These are phyloP conservation scores for Pleurotus cornucopiae DNA, from an alignment of 768 basidiomycete species.

Conservation along the genomic window DNA sequence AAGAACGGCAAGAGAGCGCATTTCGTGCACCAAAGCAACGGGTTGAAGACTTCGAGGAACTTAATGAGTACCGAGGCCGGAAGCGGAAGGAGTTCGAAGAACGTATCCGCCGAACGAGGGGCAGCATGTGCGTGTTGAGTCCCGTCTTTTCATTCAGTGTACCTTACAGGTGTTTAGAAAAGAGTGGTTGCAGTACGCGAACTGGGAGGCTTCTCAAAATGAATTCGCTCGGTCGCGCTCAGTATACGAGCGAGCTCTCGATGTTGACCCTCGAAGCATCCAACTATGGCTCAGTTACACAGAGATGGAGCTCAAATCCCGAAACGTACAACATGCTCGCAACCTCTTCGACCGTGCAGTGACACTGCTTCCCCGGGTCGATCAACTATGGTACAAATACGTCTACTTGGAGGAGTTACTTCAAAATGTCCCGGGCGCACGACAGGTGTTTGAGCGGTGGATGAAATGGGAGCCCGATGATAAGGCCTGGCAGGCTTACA, in stretches of 20 bases:
- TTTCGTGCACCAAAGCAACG: constrained; percentile 92
- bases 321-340: constrained; percentile 95
- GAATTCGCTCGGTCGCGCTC: constrained; percentile 94
- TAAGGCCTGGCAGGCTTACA: constrained; percentile 99
- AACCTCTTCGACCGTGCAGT: constrained; percentile 98
- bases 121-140: constrained; percentile 59
- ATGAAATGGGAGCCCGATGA: constrained; percentile 99
- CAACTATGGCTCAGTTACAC: constrained; percentile 94
- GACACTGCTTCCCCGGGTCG: constrained; percentile 91
- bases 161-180: constrained; percentile 42
- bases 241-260: constrained; percentile 94
- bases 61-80: constrained; percentile 85
- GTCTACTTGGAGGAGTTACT: constrained; percentile 97
- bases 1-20: constrained; percentile 93
- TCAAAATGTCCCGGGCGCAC: constrained; percentile 92
- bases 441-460: constrained; percentile 99
- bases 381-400: constrained; percentile 99
- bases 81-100: constrained; percentile 96
- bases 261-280: constrained; percentile 86
- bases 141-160: not conserved
- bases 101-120: constrained; percentile 72
- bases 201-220: constrained; percentile 94
- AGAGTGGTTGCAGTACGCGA: constrained; percentile 85
- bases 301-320: constrained; percentile 97
- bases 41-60: constrained; percentile 93